These are phyloP conservation scores for Passalora sequoiae DNA, from an alignment of 2,329 filamentous ascomycete genomes.

Conservation along the genomic window DNA sequence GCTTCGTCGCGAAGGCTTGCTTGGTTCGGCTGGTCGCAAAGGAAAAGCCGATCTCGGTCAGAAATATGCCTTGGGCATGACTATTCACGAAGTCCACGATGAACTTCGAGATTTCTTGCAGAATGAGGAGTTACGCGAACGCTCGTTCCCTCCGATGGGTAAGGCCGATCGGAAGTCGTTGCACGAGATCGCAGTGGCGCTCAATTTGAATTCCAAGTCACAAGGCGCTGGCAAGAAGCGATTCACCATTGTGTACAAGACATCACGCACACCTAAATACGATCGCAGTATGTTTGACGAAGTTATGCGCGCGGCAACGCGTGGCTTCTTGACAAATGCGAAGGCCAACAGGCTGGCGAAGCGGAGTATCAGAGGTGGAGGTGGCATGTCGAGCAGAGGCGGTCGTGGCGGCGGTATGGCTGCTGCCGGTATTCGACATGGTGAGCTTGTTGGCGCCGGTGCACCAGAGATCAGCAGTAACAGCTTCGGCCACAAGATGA, in stretches of 20 bases:
- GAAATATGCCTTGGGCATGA: slow-evolving; percentile 71
- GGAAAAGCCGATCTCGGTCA: slow-evolving; percentile 50
- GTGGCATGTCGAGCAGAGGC: slow-evolving; percentile 11
- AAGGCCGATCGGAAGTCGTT: slow-evolving; percentile 70
- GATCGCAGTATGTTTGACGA: slow-evolving; percentile 49
- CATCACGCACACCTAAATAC: slow-evolving; percentile 58
- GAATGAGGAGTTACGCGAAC: slow-evolving; percentile 57
- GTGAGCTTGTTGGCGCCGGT: slow-evolving; percentile 78
- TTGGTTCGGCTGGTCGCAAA: slow-evolving; percentile 34
- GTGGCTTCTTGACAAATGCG: slow-evolving; percentile 48
- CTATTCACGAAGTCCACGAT: slow-evolving; percentile 61
- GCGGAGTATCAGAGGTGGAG: slow-evolving; percentile 32
- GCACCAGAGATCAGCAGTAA: slow-evolving; percentile 77
- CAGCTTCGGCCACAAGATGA: slow-evolving; percentile 78
- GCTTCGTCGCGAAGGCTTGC: slow-evolving; percentile 41
- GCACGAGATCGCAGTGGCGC: slow-evolving; percentile 69
- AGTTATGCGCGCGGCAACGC: slow-evolving; percentile 35
- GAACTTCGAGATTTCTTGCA: slow-evolving; percentile 70
- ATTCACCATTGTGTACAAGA: slow-evolving; percentile 73
- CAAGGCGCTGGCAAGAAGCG: slow-evolving; percentile 66
- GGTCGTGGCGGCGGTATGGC: slow-evolving; percentile 36
- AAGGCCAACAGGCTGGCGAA: slow-evolving; percentile 34
- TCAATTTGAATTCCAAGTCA: slow-evolving; percentile 81
- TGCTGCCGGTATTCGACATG: slow-evolving; percentile 64
- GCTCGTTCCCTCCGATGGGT: slow-evolving; percentile 78